A percentile compares a stretch with the other conserved stretches of the same genome.
Evolutionary conservation across 2,329 filamentous ascomycete species (phyloP).

Genomic region (Cryphonectria carpinicola): DNA sequence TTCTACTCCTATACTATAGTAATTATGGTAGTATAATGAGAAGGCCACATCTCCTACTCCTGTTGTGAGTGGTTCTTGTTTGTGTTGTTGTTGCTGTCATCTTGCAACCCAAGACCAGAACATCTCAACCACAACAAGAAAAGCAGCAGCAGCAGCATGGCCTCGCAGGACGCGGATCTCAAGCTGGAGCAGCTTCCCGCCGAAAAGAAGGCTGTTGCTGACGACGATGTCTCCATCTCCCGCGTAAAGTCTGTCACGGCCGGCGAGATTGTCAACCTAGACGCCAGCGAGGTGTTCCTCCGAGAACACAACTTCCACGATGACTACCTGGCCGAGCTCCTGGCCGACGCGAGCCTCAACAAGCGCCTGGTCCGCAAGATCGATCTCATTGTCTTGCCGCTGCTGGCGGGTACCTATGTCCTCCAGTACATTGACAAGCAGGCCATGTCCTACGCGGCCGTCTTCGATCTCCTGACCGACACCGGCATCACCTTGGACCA

Average conservation of each 20-base stretch:
- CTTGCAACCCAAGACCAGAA: not conserved
- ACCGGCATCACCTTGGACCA: conserved; percentile 51
- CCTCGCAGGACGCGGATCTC: conserved; percentile 10
- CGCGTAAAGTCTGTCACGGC: conserved; percentile 22
- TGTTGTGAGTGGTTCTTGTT: not conserved
- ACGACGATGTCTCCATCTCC: conserved; percentile 26
- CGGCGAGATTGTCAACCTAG: conserved; percentile 26
- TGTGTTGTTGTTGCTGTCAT: not conserved
- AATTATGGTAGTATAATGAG: not conserved
- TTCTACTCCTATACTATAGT: not conserved
- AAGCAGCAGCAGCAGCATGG: conserved; percentile 12
- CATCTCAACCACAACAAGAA: not conserved
- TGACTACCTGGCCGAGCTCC: conserved; percentile 38
- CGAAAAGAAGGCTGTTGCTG: conserved; percentile 20
- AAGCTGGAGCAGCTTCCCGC: conserved; percentile 18
- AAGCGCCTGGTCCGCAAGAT: conserved; percentile 47
- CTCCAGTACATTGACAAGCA: conserved; percentile 62
- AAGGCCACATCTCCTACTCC: not conserved
- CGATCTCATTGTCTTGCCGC: conserved; percentile 54
- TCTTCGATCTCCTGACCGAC: conserved; percentile 57
- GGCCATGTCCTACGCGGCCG: conserved; percentile 56
- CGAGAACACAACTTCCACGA: conserved; percentile 27
- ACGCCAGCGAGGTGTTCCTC: conserved; percentile 29
- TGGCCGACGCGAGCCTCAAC: conserved; percentile 44
- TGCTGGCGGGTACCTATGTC: conserved; percentile 54